Conservation (phyloP, 257 asterid species). For the Primulina eburnea region DNA sequence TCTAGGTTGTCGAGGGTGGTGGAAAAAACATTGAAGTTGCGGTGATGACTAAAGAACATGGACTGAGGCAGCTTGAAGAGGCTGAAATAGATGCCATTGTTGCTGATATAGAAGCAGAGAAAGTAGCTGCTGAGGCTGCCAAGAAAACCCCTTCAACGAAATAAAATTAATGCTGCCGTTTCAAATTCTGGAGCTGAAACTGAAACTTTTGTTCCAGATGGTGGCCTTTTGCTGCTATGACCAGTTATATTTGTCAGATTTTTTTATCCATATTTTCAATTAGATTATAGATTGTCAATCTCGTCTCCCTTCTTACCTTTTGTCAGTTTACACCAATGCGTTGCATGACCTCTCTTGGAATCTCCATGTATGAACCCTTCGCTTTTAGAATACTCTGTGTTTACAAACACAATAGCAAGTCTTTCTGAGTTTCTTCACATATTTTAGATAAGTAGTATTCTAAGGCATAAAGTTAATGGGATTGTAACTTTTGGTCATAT, state of each 20-base stretch:
- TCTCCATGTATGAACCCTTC: too few species aligned
- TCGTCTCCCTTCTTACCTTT: neutral
- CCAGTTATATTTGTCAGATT: neutral
- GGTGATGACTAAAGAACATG: slow-evolving; percentile 79
- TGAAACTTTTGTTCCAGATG: slow-evolving; percentile 5
- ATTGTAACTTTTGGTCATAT: too few species aligned
- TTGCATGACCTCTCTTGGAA: neutral
- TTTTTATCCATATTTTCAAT: neutral
- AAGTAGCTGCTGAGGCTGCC: slow-evolving; percentile 98
- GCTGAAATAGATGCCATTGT: slow-evolving; percentile 85
- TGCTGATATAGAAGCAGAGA: slow-evolving; percentile 89
- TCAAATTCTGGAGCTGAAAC: neutral
- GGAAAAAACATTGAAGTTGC: slow-evolving; percentile 97
- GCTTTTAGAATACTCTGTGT: too few species aligned
- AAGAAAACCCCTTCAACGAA: slow-evolving; percentile 65
- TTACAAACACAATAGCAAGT: neutral
- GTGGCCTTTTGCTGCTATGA: neutral
- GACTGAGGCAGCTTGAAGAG: slow-evolving; percentile 83
- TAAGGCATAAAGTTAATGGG: neutral
- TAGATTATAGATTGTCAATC: neutral
- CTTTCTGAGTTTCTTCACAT: neutral
- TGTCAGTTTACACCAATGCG: neutral
- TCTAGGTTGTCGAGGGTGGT: slow-evolving; percentile 91
- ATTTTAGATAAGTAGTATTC: neutral
- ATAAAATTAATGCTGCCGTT: slow-evolving; percentile 38